These are phyloP conservation scores for Monosporascus sp. DNA, from an alignment of 2,329 filamentous ascomycete genomes.

Conservation along the genomic window DNA sequence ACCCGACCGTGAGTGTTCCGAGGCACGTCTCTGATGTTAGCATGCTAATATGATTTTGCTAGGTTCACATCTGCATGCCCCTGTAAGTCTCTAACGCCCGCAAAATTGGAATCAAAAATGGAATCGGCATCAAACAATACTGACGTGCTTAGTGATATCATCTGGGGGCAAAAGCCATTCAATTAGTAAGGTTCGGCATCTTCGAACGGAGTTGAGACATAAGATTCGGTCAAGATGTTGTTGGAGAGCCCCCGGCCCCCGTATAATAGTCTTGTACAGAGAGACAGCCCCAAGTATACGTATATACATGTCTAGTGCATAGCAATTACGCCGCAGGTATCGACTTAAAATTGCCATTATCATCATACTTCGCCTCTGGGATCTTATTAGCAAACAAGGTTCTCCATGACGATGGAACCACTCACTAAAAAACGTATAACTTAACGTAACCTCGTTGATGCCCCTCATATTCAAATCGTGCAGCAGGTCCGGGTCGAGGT, in stretches of 20 bases:
- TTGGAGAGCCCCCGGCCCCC: background rate
- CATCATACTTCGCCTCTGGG: conserved; percentile 78
- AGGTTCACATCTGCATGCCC: conserved; percentile 13
- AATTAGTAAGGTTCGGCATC: conserved; percentile 1
- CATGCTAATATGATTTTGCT: background rate
- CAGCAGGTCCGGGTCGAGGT: conserved; percentile 91
- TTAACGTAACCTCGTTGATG: conserved; percentile 91
- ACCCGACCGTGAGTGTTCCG: conserved; percentile 4
- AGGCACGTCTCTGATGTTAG: background rate
- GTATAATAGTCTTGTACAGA: background rate
- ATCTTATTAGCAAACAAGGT: conserved; percentile 6
- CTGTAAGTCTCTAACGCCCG: conserved; percentile 4
- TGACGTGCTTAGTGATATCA: conserved; percentile 5
- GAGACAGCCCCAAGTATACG: background rate
- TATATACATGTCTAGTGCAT: conserved; percentile 2
- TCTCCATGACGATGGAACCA: background rate
- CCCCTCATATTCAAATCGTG: conserved; percentile 90
- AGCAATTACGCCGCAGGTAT: conserved; percentile 9
- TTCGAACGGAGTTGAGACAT: background rate
- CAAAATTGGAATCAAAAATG: background rate
- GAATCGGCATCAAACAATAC: background rate
- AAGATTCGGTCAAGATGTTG: background rate
- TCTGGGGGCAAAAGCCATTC: conserved; percentile 11
- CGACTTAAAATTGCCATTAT: conserved; percentile 62
- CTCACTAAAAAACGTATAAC: conserved; percentile 98